These are phyloP conservation scores for Collybia sp. DNA, from an alignment of 768 basidiomycete genomes.

Conservation along the genomic window DNA sequence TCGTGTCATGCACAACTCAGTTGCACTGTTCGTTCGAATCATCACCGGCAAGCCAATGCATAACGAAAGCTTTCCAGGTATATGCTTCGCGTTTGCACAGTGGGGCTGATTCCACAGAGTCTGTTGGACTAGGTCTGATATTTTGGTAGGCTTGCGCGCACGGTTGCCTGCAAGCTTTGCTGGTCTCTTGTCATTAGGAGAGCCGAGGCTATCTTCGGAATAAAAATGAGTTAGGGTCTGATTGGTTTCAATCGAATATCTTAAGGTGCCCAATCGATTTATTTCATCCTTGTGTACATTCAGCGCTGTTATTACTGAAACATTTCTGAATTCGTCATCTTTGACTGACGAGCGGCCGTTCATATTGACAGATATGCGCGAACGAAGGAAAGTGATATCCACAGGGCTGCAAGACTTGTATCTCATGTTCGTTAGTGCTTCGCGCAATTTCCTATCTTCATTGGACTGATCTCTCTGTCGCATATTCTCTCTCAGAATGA, in stretches of 20 bases:
- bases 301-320: conserved; percentile 32
- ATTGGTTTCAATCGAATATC: conserved; percentile 27
- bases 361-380: conserved; percentile 11
- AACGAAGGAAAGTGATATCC: conserved; percentile 29
- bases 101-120: too few species aligned
- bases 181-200: neutral
- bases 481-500: conserved; percentile 30
- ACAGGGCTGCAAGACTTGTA: conserved; percentile 24
- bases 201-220: conserved; percentile 15
- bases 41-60: conserved; percentile 29
- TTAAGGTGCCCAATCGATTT: conserved; percentile 22
- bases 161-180: neutral
- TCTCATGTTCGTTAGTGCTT: conserved; percentile 25
- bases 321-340: conserved; percentile 19
- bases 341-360: conserved; percentile 6
- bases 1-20: conserved; percentile 13
- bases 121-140: too few species aligned
- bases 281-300: conserved; percentile 32
- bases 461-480: conserved; percentile 15
- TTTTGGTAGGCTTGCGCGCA: too few species aligned
- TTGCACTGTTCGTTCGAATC: conserved; percentile 23
- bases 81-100: too few species aligned
- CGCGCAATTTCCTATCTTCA: conserved; percentile 20
- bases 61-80: conserved; percentile 9
- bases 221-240: conserved; percentile 18